These are phyloP conservation scores for Elsinoe batatas DNA, from an alignment of 2,329 filamentous ascomycete genomes.

Conservation along the genomic window DNA sequence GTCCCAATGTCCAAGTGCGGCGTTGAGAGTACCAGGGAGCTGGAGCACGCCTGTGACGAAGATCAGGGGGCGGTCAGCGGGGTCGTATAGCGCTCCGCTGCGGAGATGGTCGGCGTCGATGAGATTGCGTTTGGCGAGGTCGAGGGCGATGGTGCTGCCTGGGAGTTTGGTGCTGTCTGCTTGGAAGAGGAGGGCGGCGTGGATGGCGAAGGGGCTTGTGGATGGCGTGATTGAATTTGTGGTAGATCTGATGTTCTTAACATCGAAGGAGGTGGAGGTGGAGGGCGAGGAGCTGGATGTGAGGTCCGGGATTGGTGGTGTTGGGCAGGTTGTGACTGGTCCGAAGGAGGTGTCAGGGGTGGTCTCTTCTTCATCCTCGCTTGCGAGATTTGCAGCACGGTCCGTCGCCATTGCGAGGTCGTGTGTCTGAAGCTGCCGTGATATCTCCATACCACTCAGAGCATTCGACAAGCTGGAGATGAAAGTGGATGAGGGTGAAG, in stretches of 20 bases:
- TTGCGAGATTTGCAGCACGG: neutral
- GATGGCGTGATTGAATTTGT: neutral
- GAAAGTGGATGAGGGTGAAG: neutral
- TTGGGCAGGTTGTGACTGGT: neutral
- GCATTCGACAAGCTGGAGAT: neutral
- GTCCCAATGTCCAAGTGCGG: constrained; percentile 27
- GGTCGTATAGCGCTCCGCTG: constrained; percentile 43
- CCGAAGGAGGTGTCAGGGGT: neutral
- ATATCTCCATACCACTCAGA: neutral
- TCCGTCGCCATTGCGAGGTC: neutral
- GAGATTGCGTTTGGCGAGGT: constrained; percentile 22
- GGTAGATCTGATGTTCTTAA: neutral
- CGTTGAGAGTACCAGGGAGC: constrained; percentile 35
- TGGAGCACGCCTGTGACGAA: constrained; percentile 42
- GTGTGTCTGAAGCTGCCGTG: neutral
- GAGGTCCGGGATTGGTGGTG: neutral
- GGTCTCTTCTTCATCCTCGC: neutral
- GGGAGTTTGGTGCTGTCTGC: constrained; percentile 6
- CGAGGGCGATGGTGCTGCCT: constrained; percentile 18
- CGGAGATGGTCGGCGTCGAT: constrained; percentile 26
- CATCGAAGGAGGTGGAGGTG: neutral
- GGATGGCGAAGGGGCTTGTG: neutral
- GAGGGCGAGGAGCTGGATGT: neutral
- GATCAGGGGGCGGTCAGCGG: constrained; percentile 45
- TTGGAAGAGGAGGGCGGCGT: neutral